Conservation (phyloP, 352 stramenopile species). For the Phytopythium sindhum region DNA sequence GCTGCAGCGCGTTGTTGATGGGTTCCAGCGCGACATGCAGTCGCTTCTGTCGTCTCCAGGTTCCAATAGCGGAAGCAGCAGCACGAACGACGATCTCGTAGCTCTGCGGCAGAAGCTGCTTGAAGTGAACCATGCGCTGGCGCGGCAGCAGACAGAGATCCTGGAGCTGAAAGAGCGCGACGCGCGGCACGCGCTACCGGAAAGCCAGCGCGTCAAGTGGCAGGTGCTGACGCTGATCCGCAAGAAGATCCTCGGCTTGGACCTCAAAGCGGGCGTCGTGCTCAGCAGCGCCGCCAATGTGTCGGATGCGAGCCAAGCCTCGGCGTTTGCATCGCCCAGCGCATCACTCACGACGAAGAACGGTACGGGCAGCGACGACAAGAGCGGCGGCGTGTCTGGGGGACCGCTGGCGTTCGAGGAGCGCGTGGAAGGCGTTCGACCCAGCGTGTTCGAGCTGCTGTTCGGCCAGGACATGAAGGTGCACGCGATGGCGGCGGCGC, state of each 20-base stretch:
- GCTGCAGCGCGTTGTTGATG: constrained; percentile 52
- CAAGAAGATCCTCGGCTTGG: constrained; percentile 59
- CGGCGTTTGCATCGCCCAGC: constrained; percentile 6
- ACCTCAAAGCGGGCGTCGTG: constrained; percentile 30
- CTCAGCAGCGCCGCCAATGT: background rate
- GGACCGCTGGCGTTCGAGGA: constrained; percentile 42
- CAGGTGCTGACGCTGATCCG: constrained; percentile 59
- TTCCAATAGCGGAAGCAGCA: constrained; percentile 6
- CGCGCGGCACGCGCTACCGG: constrained; percentile 50
- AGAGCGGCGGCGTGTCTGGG: background rate
- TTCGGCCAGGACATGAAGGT: constrained; percentile 45
- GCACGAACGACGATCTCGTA: constrained; percentile 44
- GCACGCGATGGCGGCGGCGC: constrained; percentile 21
- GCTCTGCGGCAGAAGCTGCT: constrained; percentile 59
- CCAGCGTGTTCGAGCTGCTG: constrained; percentile 56
- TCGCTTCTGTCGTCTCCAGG: constrained; percentile 27
- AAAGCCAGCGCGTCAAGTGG: constrained; percentile 62
- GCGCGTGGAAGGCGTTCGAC: constrained; percentile 57
- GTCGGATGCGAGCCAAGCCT: background rate
- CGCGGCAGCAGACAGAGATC: constrained; percentile 60
- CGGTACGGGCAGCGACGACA: background rate
- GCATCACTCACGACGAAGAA: constrained; percentile 5
- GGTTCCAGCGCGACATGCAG: constrained; percentile 54
- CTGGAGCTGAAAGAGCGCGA: constrained; percentile 64
- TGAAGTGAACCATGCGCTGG: constrained; percentile 61